Base-by-base conservation (phyloP, 75 land plant species). In the Sequoia sempervirens region DNA sequence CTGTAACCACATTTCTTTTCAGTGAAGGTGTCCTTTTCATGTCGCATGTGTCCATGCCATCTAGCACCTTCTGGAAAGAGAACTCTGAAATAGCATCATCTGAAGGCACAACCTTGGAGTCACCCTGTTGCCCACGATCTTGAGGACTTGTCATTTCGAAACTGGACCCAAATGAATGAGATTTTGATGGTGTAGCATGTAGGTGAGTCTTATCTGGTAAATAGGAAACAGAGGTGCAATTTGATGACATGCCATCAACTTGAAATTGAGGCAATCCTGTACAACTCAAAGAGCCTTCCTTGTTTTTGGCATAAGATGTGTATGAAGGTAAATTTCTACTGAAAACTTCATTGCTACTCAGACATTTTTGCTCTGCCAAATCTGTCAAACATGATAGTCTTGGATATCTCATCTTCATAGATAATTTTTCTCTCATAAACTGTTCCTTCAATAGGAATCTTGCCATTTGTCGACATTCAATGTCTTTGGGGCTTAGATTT, bases 71-170 rank as follows among this genome's bases (percentile, higher is more conserved):
- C 52, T 79, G 52, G n/a, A 79, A 79, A 20, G 80, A 41, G 23
- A 79, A 79, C 30, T 79, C 52, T 79, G 80, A 43, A 79, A 46
- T 12, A 79, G 32, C 11, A 1, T 79, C 80, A 46, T 79, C 80
- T 46, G 7, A 40, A 23, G 80, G 32, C n/a, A 28, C 23, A 79
- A 46, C 1, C 80, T 79, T 79, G 75, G 20, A 36, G 41, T 73
- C 40, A 73, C 20, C 34, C 1, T 36, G 40, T 73, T 38, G 37
- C 37, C 75, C 41, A 73, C 20, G 32, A 37, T 36, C 20, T 73
- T 73, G 40, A 18, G 75, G 75, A 73, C 75, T 73, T 13, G 23
- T 73, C 75, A 73, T 20, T 73, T 73, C 75, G 15, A 73, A 73
- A 37, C 75, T 36, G 20, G 41, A 73, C 20, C 41, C 7, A 36